These are phyloP conservation scores for Penicillium waksmanii DNA, from an alignment of 495 filamentous ascomycete genomes.

Conservation along the genomic window DNA sequence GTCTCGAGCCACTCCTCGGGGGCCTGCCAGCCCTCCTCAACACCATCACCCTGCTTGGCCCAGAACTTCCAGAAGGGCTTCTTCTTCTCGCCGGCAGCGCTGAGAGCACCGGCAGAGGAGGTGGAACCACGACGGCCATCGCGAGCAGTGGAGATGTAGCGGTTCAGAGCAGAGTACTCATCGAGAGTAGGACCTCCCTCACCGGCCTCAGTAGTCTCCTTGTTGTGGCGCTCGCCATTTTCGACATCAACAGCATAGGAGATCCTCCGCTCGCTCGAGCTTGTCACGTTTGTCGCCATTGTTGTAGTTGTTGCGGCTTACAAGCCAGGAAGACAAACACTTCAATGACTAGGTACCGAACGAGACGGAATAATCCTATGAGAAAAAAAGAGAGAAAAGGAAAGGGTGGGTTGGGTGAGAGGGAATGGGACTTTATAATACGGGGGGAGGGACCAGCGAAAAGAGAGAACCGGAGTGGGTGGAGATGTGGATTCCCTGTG, in stretches of 20 bases:
- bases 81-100: conserved; percentile 46
- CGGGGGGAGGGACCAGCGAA: conserved; percentile 22
- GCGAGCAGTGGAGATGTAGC: conserved; percentile 69
- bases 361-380: conserved; percentile 52
- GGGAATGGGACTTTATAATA: conserved; percentile 42
- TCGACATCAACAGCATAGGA: conserved; percentile 58
- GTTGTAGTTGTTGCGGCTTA: conserved; percentile 51
- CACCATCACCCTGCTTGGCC: conserved; percentile 39
- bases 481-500: conserved; percentile 28
- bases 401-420: conserved; percentile 27
- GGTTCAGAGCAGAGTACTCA: conserved; percentile 60
- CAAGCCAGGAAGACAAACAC: conserved; percentile 48
- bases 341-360: conserved; percentile 47
- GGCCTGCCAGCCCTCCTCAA: conserved; percentile 53
- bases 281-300: conserved; percentile 37
- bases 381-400: conserved; percentile 23
- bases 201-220: conserved; percentile 20
- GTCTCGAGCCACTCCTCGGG: conserved; percentile 76
- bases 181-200: conserved; percentile 44
- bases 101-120: conserved; percentile 51
- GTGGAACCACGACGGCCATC: conserved; percentile 61
- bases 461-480: conserved; percentile 33
- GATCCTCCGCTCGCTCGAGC: conserved; percentile 49
- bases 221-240: conserved; percentile 50
- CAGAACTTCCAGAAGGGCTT: conserved; percentile 64